Conservation (phyloP, 805 yeast species). For the Spathaspora passalidarum region DNA sequence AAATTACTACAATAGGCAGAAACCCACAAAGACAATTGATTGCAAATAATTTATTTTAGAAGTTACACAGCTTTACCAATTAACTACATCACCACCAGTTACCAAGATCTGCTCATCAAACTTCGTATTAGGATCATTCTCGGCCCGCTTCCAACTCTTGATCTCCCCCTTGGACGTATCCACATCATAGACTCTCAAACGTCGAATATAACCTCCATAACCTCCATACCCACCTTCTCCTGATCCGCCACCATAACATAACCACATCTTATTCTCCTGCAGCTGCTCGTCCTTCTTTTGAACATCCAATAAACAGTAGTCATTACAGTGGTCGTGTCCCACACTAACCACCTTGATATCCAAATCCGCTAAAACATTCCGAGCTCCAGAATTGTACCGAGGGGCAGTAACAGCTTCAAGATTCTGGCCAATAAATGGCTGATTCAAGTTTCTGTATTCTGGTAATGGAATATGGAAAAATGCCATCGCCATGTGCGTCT, state of each 20-base stretch:
- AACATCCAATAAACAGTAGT: constrained; percentile 69
- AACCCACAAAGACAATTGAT: too few species aligned
- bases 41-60: too few species aligned
- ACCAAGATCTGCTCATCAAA: constrained; percentile 55
- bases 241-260: constrained; percentile 90
- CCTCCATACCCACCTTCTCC: constrained; percentile 98
- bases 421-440: constrained; percentile 54
- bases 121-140: constrained; percentile 42
- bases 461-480: constrained; percentile 94
- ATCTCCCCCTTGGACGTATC: constrained; percentile 49
- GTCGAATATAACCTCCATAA: constrained; percentile 80
- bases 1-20: too few species aligned
- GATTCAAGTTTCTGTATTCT: constrained; percentile 58
- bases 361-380: constrained; percentile 53
- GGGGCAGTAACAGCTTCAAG: constrained; percentile 84
- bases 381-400: constrained; percentile 61
- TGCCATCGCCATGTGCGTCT: constrained; percentile 68
- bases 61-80: too few species aligned
- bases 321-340: constrained; percentile 97
- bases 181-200: constrained; percentile 70
- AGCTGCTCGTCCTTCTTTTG: constrained; percentile 18
- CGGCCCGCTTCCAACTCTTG: constrained; percentile 71
- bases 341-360: constrained; percentile 76
- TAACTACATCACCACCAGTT: constrained; percentile 34
- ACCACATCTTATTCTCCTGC: constrained; percentile 54